Base-by-base conservation (phyloP, 2,329 filamentous ascomycete species). In the Bipolaris cookei region DNA sequence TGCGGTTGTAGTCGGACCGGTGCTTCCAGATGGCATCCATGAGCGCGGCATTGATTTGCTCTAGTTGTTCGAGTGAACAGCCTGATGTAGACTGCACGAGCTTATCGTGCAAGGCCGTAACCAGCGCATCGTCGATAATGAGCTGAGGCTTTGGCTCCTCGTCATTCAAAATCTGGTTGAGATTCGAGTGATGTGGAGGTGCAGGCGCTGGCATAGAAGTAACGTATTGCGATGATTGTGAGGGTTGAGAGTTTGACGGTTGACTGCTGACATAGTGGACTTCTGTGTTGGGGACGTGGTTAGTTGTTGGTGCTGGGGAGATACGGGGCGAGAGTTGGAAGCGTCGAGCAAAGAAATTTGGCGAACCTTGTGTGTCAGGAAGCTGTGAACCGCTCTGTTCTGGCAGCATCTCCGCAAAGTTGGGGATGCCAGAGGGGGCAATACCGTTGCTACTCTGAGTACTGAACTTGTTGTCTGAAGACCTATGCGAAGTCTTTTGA, bases 1-100 rank as follows among this genome's bases (percentile, higher is more conserved):
- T 88, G 41, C 95, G 86, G 77, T 99, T 95, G 86, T 91, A 95
- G 69, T 96, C 88, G 45, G 86, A 84, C 47, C 92, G 85, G 58
- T 84, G 85, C 59, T 83, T 83, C 95, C 95, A 99, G 42, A 98
- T 85, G 62, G 88, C 87, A 59, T 94, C 90, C 94, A 98, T 98
- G 62, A 98, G 81, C 64, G 89, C 87, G 6, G 92, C 89, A 74
- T 93, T 93, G 73, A 97, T 88, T 77, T 98, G 94, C 80, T 98
- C 94, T 18, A 99, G 81, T 76, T 99, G 94, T 78, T 99, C 95
- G 50, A 99, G 90, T 0, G 89, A 90, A 74, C 90, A 91, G 0
- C 91, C 91, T 18, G 86, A 88, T 1, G 90, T 94, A 42, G 83
- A 81, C 25, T 84, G 78, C 0, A 88, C 87, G 32, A 97, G 79